Base-by-base conservation (phyloP, 2,329 filamentous ascomycete genomes). In the Exophiala oligosperma region DNA sequence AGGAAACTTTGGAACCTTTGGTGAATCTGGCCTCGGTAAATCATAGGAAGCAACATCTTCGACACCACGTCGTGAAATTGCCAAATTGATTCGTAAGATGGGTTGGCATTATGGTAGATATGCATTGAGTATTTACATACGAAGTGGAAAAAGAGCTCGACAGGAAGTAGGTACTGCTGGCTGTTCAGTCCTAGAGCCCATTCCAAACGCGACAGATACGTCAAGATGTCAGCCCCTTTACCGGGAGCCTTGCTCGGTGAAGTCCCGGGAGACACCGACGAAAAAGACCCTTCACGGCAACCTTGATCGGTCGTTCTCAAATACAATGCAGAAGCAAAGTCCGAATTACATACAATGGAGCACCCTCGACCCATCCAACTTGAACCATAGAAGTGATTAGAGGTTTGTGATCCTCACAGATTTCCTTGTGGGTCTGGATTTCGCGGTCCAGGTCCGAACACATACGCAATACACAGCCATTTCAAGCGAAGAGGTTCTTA, bases 11-110 rank as follows among this genome's bases (percentile, higher is more conserved):
- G 32, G 32, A 35, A 35, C 32, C 9, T 35, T 35, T 29, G 4
- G 32, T 9, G 11, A 8, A 35, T 35, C 32, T 9, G 4, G 28
- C 8, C 5, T 29, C 28, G 4, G 5, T 29, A 5, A 29, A 29
- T 29, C 12, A 68, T 38, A 79, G 78, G 11, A 72, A 92, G 78
- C 46, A 92, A 81, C 69, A 67, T 68, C 54, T 66, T 68, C 2
- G 71, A 68, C 2, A 72, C 66, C 1, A 67, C 69, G 38, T 17
- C 68, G 62, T 2, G 68, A 70, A 17, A 56, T 68, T 66, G 17
- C 65, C 65, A 60, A 70, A 72, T 56, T 70, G 68, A 54, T 73
- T 73, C 12, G 62, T 67, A 49, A 70, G 79, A 26, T 79, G 76
- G 23, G 78, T 72, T 11, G 72, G 74, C 75, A 78, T 79, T 2